These are phyloP conservation scores for Pseudotsuga menziesii DNA, from an alignment of 75 land plant species.

Conservation along the genomic window DNA sequence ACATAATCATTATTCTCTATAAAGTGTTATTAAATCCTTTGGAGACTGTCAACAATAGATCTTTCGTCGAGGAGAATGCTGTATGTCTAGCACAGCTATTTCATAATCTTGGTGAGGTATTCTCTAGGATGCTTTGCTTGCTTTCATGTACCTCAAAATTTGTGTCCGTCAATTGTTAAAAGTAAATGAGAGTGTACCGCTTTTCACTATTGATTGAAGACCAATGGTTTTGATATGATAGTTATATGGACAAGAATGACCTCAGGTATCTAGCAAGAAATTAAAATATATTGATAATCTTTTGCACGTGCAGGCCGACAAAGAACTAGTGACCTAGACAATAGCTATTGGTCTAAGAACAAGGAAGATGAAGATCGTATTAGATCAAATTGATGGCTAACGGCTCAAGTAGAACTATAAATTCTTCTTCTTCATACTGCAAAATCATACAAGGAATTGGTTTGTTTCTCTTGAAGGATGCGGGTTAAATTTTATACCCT, in stretches of 20 bases:
- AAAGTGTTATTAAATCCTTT: no score
- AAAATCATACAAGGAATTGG: no score
- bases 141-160: not conserved
- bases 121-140: not conserved
- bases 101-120: no score
- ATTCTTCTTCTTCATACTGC: not conserved
- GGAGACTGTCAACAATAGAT: no score
- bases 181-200: not conserved
- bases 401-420: not conserved
- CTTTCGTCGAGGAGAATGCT: no score
- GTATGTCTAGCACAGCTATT: no score
- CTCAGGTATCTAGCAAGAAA: no score
- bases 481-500: not conserved
- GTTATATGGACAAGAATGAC: not conserved
- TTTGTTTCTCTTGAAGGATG: not conserved
- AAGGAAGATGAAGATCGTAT: not conserved
- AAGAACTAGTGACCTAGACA: not conserved
- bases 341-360: not conserved
- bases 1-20: no score
- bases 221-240: not conserved
- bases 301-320: not conserved
- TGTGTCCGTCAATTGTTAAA: not conserved
- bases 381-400: not conserved
- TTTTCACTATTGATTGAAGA: not conserved
- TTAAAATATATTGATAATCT: no score